Evolutionary conservation across 176 grass and related monocot genomes (phyloP).

Genomic region (Luzula sylvatica): DNA sequence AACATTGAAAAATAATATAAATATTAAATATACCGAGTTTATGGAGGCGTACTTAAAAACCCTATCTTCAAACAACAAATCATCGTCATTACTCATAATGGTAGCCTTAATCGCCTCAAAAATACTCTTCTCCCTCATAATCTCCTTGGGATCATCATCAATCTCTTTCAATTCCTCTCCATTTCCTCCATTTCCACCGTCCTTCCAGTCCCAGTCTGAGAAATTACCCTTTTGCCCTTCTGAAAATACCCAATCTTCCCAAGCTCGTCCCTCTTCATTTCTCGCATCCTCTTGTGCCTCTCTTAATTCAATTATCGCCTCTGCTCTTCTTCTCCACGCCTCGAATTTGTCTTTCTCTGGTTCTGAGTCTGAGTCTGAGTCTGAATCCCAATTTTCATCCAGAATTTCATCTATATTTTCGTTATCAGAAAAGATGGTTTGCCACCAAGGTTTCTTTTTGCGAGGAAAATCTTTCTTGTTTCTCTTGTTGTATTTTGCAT

Average conservation of each 20-base stretch:
- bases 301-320: slow-evolving; percentile 73
- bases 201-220: slow-evolving; percentile 26
- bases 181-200: slow-evolving; percentile 30
- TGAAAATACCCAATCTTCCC: slow-evolving; percentile 65
- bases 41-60: slow-evolving; percentile 70
- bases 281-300: slow-evolving; percentile 56
- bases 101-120: slow-evolving; percentile 38
- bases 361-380: slow-evolving; percentile 23
- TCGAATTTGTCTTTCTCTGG: slow-evolving; percentile 71
- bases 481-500: slow-evolving; percentile 27
- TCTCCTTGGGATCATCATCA: slow-evolving; percentile 44
- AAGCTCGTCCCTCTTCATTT: slow-evolving; percentile 41
- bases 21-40: slow-evolving; percentile 44
- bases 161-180: slow-evolving; percentile 3
- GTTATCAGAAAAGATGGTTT: slow-evolving; percentile 41
- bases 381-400: slow-evolving; percentile 36
- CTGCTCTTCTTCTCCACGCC: slow-evolving; percentile 68
- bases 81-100: slow-evolving; percentile 45
- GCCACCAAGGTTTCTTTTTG: slow-evolving; percentile 66
- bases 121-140: slow-evolving; percentile 52
- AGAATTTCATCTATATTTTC: slow-evolving; percentile 43
- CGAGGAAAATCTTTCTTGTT: slow-evolving; percentile 5
- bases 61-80: slow-evolving; percentile 77
- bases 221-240: slow-evolving; percentile 20
- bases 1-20: slow-evolving; percentile 15